Evolutionary conservation across 768 basidiomycete species (phyloP), one percentile per base, ranked within the genome.

Genomic region (Lactarius psammicola): DNA sequence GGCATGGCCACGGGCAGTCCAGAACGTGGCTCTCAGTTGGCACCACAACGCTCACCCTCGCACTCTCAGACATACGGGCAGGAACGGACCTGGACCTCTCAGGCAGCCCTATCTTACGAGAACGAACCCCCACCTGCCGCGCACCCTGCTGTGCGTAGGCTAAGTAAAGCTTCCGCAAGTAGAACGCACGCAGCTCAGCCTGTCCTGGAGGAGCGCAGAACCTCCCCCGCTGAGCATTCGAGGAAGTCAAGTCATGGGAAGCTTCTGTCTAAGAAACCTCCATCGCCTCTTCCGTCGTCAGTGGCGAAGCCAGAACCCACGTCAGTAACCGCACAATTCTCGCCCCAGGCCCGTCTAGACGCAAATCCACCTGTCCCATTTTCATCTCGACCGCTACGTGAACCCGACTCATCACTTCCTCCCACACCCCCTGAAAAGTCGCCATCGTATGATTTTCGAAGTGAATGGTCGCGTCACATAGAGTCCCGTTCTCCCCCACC

Each of bases 51-150:
- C 38, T 36, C 60, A 23, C 1, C 56, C 18, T 42, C 53, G 9
- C 65, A 44, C 31, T 23, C 60, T 31, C 49, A 23, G 51, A 7
- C 56, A 34, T 18, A 44, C 49, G 23, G 51, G 18, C 60, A 66
- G 40, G 65, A 66, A 17, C 60, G 62, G 33, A 28, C n/a, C 10
- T 40, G 34, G 30, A 31, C 60, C 4, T 33, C 51, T 20, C 56
- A 46, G n/a, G 17, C 18, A 36, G 33, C 4, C 30, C 26, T n/a
- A 17, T 30, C 61, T 20, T 67, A 67, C 38, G 66, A 59, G 28
- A 57, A 67, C 46, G 61, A 67, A 38, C 56, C 61, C 40, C 66
- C 66, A 49, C 66, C 66, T n/a, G 2, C 11, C 1, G 57, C 62
- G 6, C 61, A 67, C 26, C 66, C 66, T 11, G 57, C 66, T 30